A percentile compares a stretch with the other conserved stretches of the same genome.
These are phyloP conservation scores for Globisporangium megalacanthum DNA, from an alignment of 352 stramenopile species.

Conservation along the genomic window DNA sequence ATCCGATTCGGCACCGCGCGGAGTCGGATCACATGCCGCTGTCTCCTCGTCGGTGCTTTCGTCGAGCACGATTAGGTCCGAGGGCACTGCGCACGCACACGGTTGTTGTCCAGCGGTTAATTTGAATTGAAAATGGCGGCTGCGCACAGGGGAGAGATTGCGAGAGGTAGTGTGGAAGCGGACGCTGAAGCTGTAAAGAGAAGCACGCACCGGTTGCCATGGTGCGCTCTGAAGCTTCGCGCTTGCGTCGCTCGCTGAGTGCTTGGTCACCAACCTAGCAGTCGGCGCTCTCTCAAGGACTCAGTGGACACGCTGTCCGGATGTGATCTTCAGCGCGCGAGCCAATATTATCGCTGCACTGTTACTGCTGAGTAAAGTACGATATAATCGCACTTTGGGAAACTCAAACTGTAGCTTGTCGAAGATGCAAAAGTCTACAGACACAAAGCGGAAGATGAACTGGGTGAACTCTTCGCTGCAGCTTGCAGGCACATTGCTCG, in stretches of 20 bases:
- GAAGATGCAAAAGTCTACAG: too few species aligned
- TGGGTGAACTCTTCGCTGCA: conserved; percentile 84
- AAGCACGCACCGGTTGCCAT: not conserved
- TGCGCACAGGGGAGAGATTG: not conserved
- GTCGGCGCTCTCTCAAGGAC: too few species aligned
- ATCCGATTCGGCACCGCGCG: not conserved
- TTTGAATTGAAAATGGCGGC: not conserved
- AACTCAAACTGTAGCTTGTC: too few species aligned
- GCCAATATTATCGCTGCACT: not conserved
- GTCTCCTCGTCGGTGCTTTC: conserved; percentile 42
- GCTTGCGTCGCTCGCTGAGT: too few species aligned
- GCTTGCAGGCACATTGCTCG: conserved; percentile 69
- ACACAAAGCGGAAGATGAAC: conserved; percentile 38
- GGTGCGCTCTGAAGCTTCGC: too few species aligned
- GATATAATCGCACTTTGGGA: not conserved
- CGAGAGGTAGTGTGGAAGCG: not conserved
- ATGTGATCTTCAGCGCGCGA: not conserved
- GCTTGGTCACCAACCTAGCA: too few species aligned
- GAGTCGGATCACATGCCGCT: not conserved
- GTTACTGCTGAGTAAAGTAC: not conserved
- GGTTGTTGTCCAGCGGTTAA: not conserved
- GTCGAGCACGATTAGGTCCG: conserved; percentile 42
- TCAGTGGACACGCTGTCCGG: too few species aligned
- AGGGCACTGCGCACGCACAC: not conserved
- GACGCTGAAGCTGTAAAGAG: too few species aligned